These are phyloP conservation scores for Lactarius trivialis DNA, from an alignment of 768 basidiomycete genomes.

Conservation along the genomic window DNA sequence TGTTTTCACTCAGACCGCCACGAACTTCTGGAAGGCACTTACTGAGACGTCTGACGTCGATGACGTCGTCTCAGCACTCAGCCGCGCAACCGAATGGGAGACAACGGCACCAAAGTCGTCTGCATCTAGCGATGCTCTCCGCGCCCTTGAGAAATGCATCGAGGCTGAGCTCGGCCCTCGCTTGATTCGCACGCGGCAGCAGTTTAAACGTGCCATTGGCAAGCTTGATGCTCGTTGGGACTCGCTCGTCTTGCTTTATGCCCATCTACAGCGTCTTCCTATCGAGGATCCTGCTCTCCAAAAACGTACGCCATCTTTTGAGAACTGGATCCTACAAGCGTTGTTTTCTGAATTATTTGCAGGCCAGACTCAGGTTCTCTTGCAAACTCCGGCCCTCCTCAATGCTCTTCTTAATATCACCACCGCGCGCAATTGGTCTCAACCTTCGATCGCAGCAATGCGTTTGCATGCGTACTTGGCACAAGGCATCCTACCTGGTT, in stretches of 20 bases:
- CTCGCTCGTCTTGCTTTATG: constrained; percentile 72
- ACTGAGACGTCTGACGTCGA: constrained; percentile 70
- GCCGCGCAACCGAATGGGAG: constrained; percentile 61
- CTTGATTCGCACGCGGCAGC: constrained; percentile 46
- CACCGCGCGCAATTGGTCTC: constrained; percentile 83
- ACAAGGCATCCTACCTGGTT: constrained; percentile 71
- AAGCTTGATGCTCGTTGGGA: constrained; percentile 38
- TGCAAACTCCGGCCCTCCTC: constrained; percentile 66
- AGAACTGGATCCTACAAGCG: not conserved
- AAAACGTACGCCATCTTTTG: constrained; percentile 44
- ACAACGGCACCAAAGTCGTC: constrained; percentile 28
- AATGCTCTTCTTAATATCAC: constrained; percentile 78
- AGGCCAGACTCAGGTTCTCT: constrained; percentile 70
- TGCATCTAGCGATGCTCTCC: constrained; percentile 32
- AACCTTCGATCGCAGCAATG: constrained; percentile 71
- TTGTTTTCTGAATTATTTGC: constrained; percentile 4
- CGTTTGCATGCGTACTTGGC: constrained; percentile 75
- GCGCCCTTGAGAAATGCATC: constrained; percentile 47
- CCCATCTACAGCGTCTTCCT: constrained; percentile 70
- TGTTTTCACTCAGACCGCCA: constrained; percentile 71
- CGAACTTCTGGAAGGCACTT: constrained; percentile 82
- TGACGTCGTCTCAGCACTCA: constrained; percentile 66
- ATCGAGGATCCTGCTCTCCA: constrained; percentile 47
- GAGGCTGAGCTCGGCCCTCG: constrained; percentile 41
- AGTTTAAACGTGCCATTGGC: constrained; percentile 31